Conservation (phyloP, 2,329 filamentous ascomycete genomes). For the Colletotrichum eremochloae region DNA sequence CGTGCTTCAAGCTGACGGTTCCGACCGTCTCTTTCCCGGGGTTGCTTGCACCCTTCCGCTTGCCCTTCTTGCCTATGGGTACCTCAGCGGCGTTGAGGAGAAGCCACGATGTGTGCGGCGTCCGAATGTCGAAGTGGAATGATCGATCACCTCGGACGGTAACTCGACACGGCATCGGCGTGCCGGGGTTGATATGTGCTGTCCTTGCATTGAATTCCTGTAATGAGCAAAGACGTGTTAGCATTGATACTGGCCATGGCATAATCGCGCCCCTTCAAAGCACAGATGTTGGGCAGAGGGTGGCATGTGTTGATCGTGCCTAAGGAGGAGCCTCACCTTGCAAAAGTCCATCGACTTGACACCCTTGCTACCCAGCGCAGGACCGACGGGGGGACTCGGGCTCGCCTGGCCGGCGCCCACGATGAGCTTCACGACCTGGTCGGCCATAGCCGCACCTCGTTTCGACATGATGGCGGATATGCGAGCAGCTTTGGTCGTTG, state of each 20-base stretch:
- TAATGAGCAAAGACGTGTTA: slow-evolving; percentile 21
- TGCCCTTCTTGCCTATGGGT: slow-evolving; percentile 78
- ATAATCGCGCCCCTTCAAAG: slow-evolving; percentile 21
- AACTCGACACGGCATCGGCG: slow-evolving; percentile 90
- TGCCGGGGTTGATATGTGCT: slow-evolving; percentile 83
- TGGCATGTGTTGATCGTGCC: slow-evolving; percentile 36
- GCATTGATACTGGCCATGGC: slow-evolving; percentile 41
- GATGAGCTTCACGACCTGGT: slow-evolving; percentile 95
- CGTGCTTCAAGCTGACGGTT: slow-evolving; percentile 90
- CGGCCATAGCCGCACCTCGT: slow-evolving; percentile 56
- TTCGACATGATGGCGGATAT: slow-evolving; percentile 64
- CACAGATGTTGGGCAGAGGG: slow-evolving; percentile 33
- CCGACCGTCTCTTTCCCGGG: slow-evolving; percentile 85
- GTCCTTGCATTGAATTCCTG: slow-evolving; percentile 98
- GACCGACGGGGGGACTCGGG: slow-evolving; percentile 95
- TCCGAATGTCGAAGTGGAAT: slow-evolving; percentile 93
- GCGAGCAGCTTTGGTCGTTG: slow-evolving; percentile 38
- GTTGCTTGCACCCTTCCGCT: slow-evolving; percentile 81
- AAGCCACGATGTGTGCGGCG: slow-evolving; percentile 92
- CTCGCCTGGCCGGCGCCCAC: slow-evolving; percentile 96
- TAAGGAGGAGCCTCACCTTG: slow-evolving; percentile 73
- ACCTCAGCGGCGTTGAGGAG: slow-evolving; percentile 87
- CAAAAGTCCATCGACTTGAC: slow-evolving; percentile 99
- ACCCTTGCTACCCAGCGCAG: slow-evolving; percentile 95
- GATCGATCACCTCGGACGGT: slow-evolving; percentile 93